These are phyloP conservation scores for Hymenoscyphus fraxineus DNA, from an alignment of 2,329 filamentous ascomycete genomes.

Conservation along the genomic window DNA sequence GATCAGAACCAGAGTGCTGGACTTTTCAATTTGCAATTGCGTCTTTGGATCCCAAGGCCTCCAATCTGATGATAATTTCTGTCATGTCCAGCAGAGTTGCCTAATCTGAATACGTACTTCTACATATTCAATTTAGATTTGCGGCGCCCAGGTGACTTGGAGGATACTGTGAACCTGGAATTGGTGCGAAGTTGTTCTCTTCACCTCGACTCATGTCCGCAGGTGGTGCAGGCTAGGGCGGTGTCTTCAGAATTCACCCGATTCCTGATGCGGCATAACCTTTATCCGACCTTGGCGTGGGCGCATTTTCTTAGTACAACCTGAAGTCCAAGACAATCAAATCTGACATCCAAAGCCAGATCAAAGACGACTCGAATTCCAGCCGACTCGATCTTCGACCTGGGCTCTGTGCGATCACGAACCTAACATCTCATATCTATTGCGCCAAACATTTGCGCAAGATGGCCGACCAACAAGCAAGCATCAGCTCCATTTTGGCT, in stretches of 20 bases:
- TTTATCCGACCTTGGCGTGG: not conserved
- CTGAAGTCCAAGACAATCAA: not conserved
- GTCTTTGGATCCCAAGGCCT: too few species aligned
- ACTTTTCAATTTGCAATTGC: too few species aligned
- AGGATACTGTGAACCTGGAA: too few species aligned
- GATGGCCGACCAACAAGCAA: constrained; percentile 45
- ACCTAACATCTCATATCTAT: not conserved
- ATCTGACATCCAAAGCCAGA: not conserved
- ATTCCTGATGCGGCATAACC: not conserved
- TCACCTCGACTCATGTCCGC: too few species aligned
- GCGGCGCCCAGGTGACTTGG: too few species aligned
- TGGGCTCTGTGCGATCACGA: not conserved
- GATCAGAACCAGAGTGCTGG: too few species aligned
- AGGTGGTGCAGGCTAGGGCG: not conserved
- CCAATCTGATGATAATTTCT: too few species aligned
- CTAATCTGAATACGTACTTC: too few species aligned
- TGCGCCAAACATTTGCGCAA: constrained; percentile 9
- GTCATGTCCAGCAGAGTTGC: too few species aligned
- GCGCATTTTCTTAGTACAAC: constrained; percentile 1
- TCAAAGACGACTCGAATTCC: not conserved
- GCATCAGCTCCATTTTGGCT: constrained; percentile 49
- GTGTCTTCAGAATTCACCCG: not conserved
- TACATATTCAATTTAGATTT: too few species aligned
- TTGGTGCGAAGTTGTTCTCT: not conserved
- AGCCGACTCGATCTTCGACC: not conserved